Evolutionary conservation across 257 asterid genomes (phyloP).

Genomic region (Cynanchum wilfordii): DNA sequence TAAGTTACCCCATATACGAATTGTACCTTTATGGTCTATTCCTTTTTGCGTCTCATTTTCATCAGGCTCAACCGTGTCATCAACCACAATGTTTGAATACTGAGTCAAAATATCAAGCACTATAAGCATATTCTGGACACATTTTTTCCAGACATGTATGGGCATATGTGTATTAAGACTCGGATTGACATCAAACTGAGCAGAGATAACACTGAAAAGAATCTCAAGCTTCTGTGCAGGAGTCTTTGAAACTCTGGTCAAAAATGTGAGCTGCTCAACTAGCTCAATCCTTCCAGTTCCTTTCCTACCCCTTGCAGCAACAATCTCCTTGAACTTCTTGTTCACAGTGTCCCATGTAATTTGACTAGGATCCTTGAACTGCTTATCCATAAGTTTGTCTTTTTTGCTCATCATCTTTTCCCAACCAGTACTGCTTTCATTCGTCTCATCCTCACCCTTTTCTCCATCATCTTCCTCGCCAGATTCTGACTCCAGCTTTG

Average conservation of each 20-base stretch:
- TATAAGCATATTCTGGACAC: constrained; percentile 63
- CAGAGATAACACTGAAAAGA: constrained; percentile 81
- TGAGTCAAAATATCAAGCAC: constrained; percentile 77
- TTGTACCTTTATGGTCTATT: constrained; percentile 58
- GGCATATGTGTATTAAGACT: constrained; percentile 95
- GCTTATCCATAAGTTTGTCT: constrained; percentile 87
- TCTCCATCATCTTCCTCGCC: constrained; percentile 51
- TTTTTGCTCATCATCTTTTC: constrained; percentile 79
- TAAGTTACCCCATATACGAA: constrained; percentile 89
- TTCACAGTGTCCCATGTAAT: constrained; percentile 91
- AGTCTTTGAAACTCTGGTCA: constrained; percentile 87
- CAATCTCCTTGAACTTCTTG: constrained; percentile 86
- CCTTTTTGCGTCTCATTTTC: constrained; percentile 93
- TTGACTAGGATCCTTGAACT: constrained; percentile 81
- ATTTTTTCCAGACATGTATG: constrained; percentile 86
- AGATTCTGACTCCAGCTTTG: constrained; percentile 22
- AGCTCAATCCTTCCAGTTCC: constrained; percentile 90
- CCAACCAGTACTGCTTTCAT: constrained; percentile 57
- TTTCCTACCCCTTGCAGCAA: constrained; percentile 85
- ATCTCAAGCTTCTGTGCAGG: constrained; percentile 98
- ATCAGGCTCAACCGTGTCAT: constrained; percentile 83
- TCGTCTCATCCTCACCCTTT: constrained; percentile 28
- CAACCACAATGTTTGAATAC: constrained; percentile 82
- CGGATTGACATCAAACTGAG: constrained; percentile 85
- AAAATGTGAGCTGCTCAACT: constrained; percentile 92